phyloP scores from a whole-genome alignment of 1,284 basidiomycete species.

The Ceratobasidium sp. region DNA sequence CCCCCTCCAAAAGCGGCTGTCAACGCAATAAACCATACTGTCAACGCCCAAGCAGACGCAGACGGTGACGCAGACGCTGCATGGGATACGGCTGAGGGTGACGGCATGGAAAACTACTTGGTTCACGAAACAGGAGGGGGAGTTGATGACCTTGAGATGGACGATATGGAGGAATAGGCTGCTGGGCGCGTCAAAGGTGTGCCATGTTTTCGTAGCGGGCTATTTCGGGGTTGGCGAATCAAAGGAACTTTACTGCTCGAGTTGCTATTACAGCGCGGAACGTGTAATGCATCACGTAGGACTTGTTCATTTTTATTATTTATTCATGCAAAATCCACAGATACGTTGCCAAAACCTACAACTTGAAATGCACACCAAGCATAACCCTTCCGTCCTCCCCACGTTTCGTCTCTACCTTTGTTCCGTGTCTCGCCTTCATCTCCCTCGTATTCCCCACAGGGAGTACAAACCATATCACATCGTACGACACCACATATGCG shows the following conservation, averaged over 20 bases:
- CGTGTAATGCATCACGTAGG: background rate
- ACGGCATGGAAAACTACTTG: constrained; percentile 36
- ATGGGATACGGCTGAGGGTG: constrained; percentile 30
- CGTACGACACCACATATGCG: constrained; percentile 32
- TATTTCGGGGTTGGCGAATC: too few relatives aligned
- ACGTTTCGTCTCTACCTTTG: background rate
- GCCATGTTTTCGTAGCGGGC: too few relatives aligned
- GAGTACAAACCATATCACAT: constrained; percentile 39
- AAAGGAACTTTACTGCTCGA: background rate
- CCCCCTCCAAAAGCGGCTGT: background rate
- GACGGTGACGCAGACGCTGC: constrained; percentile 66
- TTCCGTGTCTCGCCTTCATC: background rate
- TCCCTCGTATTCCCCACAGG: constrained; percentile 25
- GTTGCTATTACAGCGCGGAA: background rate
- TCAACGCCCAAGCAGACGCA: constrained; percentile 72
- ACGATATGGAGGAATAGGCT: constrained; percentile 37
- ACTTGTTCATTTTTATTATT: background rate
- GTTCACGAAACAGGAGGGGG: constrained; percentile 38
- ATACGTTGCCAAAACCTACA: background rate
- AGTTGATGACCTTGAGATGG: constrained; percentile 44
- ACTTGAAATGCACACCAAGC: constrained; percentile 18
- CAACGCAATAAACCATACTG: constrained; percentile 46
- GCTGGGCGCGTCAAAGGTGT: background rate
- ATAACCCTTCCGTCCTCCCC: constrained; percentile 27
- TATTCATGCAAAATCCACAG: background rate